These are phyloP conservation scores for Aegilops speltoides DNA, from an alignment of 176 grass and related monocot genomes.

Conservation along the genomic window DNA sequence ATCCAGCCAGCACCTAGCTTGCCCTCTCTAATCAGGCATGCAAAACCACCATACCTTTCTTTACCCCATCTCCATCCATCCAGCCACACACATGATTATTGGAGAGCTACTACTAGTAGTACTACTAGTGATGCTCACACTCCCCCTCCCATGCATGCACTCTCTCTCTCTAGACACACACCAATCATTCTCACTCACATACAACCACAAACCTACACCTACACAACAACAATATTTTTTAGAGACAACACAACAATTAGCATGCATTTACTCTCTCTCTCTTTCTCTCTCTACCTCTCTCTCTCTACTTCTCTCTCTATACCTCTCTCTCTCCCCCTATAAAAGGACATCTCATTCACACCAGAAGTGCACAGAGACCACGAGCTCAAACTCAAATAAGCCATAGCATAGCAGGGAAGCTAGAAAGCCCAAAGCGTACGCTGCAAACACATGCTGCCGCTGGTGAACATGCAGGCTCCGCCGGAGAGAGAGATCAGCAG, in stretches of 20 bases:
- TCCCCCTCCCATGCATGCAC: background rate
- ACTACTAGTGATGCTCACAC: conserved; percentile 29
- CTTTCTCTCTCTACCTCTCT: background rate
- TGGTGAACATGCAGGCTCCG: conserved; percentile 33
- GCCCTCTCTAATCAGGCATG: conserved; percentile 37
- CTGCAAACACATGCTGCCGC: conserved; percentile 32
- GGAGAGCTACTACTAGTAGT: background rate
- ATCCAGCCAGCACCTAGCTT: background rate
- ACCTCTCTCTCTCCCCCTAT: conserved; percentile 7
- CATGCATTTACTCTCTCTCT: background rate
- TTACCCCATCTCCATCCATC: conserved; percentile 14
- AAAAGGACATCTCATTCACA: conserved; percentile 36
- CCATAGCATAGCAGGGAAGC: conserved; percentile 1
- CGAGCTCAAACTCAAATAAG: background rate
- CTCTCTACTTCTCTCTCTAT: background rate
- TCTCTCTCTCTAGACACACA: conserved; percentile 25
- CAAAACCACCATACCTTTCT: conserved; percentile 11
- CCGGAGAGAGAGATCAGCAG: background rate
- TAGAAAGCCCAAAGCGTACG: background rate
- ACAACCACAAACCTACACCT: conserved; percentile 38
- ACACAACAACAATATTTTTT: background rate
- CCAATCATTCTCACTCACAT: conserved; percentile 34
- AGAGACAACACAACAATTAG: conserved; percentile 23
- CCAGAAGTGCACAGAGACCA: conserved; percentile 18
- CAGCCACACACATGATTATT: conserved; percentile 32